Percentiles rank a stretch among this genome's conserved stretches.
These are phyloP conservation scores for Pseudopyrenochaeta lycopersici DNA, from an alignment of 2,329 filamentous ascomycete species.

Conservation along the genomic window DNA sequence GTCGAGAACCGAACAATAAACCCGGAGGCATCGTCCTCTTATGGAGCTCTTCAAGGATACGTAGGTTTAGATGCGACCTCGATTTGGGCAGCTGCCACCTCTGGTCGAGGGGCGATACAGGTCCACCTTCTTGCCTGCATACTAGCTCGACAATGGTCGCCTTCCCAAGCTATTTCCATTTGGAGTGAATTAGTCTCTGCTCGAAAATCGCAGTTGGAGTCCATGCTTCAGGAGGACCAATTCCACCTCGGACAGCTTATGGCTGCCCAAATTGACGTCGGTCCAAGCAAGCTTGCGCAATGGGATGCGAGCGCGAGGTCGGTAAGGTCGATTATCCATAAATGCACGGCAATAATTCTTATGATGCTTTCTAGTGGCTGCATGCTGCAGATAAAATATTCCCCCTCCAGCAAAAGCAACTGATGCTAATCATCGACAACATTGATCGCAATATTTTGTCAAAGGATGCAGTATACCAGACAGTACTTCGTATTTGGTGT, in stretches of 20 bases:
- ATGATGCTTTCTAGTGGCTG: too few relatives aligned
- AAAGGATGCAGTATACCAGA: conserved; percentile 8
- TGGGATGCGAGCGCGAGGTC: conserved; percentile 24
- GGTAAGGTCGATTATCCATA: too few relatives aligned
- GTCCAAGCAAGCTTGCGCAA: conserved; percentile 11
- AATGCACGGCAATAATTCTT: too few relatives aligned
- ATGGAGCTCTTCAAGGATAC: conserved; percentile 25
- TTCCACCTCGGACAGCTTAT: conserved; percentile 40
- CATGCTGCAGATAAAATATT: conserved; percentile 15
- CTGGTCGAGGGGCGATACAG: conserved; percentile 31
- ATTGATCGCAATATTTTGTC: too few relatives aligned
- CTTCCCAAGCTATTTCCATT: conserved; percentile 39
- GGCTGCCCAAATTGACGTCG: conserved; percentile 3
- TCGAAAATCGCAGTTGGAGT: conserved; percentile 3
- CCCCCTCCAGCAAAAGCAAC: conserved; percentile 10
- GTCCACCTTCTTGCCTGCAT: conserved; percentile 51
- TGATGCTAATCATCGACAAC: conserved; percentile 21
- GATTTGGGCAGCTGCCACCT: conserved; percentile 52
- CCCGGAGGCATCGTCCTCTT: not conserved
- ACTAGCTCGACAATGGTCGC: conserved; percentile 43
- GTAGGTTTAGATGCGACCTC: conserved; percentile 43
- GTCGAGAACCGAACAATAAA: not conserved
- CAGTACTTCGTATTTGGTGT: not conserved
- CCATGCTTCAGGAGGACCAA: not conserved
- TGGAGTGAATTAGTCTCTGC: conserved; percentile 46